These are phyloP conservation scores for Eutrema heterophyllum DNA, from an alignment of 345 rosid species.

Conservation along the genomic window DNA sequence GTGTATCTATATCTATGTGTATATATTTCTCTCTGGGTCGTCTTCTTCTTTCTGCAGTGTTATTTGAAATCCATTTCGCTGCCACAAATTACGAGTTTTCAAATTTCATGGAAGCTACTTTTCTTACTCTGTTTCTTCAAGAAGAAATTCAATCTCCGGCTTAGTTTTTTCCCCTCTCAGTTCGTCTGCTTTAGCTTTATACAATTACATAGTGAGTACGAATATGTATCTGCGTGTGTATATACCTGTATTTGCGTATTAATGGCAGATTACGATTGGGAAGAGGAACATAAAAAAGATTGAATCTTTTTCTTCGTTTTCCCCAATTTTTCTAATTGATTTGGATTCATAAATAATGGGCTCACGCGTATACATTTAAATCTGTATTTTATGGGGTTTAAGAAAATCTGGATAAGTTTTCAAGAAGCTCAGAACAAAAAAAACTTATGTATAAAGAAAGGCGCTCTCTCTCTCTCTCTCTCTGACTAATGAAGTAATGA, in stretches of 20 bases:
- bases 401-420: background rate
- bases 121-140: slow-evolving; percentile 20
- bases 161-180: background rate
- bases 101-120: background rate
- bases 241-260: background rate
- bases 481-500: background rate
- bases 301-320: background rate
- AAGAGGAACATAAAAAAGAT: background rate
- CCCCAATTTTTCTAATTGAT: background rate
- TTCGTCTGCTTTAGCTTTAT: background rate
- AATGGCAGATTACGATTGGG: background rate
- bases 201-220: background rate
- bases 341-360: background rate
- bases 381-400: background rate
- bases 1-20: background rate
- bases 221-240: background rate
- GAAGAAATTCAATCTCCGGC: background rate
- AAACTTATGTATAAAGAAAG: background rate
- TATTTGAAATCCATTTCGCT: background rate
- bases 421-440: background rate
- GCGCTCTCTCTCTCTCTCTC: background rate
- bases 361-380: background rate
- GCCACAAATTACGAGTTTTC: background rate
- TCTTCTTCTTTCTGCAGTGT: background rate
- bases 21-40: background rate